Evolutionary conservation across 805 yeast genomes (phyloP), one percentile per base, ranked within the genome.

Genomic region (Candida rishiriensis): DNA sequence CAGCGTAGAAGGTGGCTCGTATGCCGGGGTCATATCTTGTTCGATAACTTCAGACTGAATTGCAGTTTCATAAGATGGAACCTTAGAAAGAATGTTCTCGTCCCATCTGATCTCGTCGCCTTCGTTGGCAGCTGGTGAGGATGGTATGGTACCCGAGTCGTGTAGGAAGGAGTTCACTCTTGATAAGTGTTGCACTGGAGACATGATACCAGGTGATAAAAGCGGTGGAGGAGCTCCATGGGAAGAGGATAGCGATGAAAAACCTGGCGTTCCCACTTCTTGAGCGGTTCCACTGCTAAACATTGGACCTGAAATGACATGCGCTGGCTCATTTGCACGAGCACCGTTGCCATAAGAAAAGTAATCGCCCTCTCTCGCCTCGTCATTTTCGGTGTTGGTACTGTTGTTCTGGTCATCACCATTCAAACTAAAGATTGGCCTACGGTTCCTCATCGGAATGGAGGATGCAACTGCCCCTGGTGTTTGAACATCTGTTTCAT

Each of bases 11-110:
- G 78, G 77, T 7, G 80, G 81, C 49, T 69, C 72, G 61, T 88
- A 89, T 2, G 76, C 75, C 0, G 97, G 97, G 2, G 96, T 82
- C 21, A 83, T 64, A 41, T 76, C 79, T 16, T 69, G 75, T 3
- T 69, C 74, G 6, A 65, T 67, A 7, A 51, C 54, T 38, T 73
- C 81, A 2, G 77, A 63, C 54, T 76, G 77, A 61, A 89, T 64
- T 0, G 98, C 97, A 29, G 85, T 82, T 8, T 74, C 75, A 63
- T 91, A 91, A 0, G 96, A 81, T 0, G 98, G 98, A 7, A 91
- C 96, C 39, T 79, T 69, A 16, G 85, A 80, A 50, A 57, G 42
- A 12, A 45, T 41, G 2, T 45, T 41, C 10, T 50, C 54, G 36
- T 51, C 55, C 58, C 58, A 55, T 12, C 13, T 36, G 5, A 29